Percentiles rank a stretch among this genome's conserved stretches.
These are phyloP conservation scores for Fusarium sp. DNA, from an alignment of 2,329 filamentous ascomycete species.

Conservation along the genomic window DNA sequence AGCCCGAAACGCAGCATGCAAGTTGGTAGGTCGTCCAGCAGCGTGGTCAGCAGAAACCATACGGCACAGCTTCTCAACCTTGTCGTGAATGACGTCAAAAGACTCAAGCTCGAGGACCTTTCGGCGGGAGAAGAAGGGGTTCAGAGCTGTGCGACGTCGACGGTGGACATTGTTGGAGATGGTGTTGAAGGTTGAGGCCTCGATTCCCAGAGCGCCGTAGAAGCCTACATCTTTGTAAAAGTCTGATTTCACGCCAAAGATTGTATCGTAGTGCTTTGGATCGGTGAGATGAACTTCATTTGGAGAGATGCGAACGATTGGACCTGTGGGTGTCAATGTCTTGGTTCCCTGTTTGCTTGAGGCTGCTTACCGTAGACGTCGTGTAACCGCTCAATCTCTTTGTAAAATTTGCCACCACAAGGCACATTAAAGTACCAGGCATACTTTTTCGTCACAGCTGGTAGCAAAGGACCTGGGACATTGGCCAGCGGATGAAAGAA, in stretches of 20 bases:
- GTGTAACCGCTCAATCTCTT: conserved; percentile 23
- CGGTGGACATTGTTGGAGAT: conserved; percentile 53
- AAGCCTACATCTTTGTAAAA: conserved; percentile 21
- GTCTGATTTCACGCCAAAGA: conserved; percentile 26
- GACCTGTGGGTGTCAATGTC: conserved; percentile 3
- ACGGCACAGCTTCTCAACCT: conserved; percentile 42
- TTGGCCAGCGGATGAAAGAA: conserved; percentile 17
- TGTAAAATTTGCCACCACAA: conserved; percentile 4
- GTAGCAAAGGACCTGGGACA: conserved; percentile 13
- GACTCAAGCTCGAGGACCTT: conserved; percentile 47
- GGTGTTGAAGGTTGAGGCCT: conserved; percentile 43
- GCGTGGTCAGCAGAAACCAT: conserved; percentile 4
- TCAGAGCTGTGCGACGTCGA: conserved; percentile 51
- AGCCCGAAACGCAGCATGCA: conserved; percentile 23
- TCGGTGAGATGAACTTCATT: conserved; percentile 32
- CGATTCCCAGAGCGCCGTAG: conserved; percentile 28
- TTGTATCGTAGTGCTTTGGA: conserved; percentile 28
- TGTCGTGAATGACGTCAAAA: conserved; percentile 47
- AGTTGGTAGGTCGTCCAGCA: conserved; percentile 6
- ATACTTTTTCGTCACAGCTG: conserved; percentile 15
- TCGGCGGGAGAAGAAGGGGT: conserved; percentile 54
- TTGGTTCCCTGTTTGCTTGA: background rate
- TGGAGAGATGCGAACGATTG: conserved; percentile 32
- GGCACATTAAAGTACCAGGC: conserved; percentile 22
- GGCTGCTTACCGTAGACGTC: conserved; percentile 6